These are phyloP conservation scores for Claviceps sp. DNA, from an alignment of 2,329 filamentous ascomycete genomes.

Conservation along the genomic window DNA sequence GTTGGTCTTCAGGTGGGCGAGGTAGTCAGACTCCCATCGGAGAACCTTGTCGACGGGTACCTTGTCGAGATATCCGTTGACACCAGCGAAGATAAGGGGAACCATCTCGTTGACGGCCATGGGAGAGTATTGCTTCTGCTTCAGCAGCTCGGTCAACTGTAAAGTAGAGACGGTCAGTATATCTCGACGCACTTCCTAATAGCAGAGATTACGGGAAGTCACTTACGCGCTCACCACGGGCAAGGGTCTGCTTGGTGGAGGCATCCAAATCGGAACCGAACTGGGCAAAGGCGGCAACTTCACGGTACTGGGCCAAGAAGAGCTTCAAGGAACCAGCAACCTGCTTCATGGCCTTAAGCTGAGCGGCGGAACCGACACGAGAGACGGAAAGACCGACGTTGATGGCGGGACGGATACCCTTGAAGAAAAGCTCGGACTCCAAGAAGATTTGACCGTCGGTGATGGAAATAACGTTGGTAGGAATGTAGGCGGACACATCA, in stretches of 20 bases:
- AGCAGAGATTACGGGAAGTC: not conserved
- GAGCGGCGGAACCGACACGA: slow-evolving; percentile 97
- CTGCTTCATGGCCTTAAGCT: slow-evolving; percentile 99
- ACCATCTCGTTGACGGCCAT: slow-evolving; percentile 99
- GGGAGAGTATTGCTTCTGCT: slow-evolving; percentile 99
- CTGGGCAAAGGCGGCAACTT: slow-evolving; percentile 97
- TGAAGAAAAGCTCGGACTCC: slow-evolving; percentile 99
- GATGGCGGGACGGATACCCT: slow-evolving; percentile 99
- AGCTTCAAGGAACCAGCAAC: slow-evolving; percentile 99
- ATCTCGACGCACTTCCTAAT: not conserved
- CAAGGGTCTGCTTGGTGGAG: slow-evolving; percentile 95
- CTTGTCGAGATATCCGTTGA: slow-evolving; percentile 86
- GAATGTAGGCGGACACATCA: slow-evolving; percentile 99
- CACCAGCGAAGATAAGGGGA: slow-evolving; percentile 97
- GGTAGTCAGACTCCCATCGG: slow-evolving; percentile 88
- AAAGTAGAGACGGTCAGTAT: slow-evolving; percentile 7
- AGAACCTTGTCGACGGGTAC: slow-evolving; percentile 87
- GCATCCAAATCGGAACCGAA: slow-evolving; percentile 99
- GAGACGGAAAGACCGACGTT: slow-evolving; percentile 99
- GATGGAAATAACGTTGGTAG: slow-evolving; percentile 99
- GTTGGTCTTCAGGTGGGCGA: slow-evolving; percentile 82
- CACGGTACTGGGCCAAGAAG: slow-evolving; percentile 99
- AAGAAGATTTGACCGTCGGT: slow-evolving; percentile 99
- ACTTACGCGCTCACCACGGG: slow-evolving; percentile 92
- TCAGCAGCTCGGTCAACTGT: slow-evolving; percentile 85